phyloP scores from a whole-genome alignment of 2,329 filamentous ascomycete species.

The Ceratocystiopsis minuta region DNA sequence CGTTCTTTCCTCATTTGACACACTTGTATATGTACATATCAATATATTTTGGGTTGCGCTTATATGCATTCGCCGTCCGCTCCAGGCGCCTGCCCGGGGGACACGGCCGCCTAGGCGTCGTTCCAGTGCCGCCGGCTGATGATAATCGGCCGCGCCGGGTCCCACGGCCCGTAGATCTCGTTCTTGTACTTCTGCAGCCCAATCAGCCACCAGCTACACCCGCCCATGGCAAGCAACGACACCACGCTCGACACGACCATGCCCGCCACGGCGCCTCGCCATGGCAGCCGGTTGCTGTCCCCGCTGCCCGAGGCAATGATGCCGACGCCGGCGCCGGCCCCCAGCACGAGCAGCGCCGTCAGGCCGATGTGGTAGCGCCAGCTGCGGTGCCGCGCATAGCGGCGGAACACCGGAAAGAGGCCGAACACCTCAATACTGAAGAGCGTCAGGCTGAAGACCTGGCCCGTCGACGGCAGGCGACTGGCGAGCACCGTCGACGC shows the following conservation, averaged over 20 bases:
- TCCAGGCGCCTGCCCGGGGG: too few species aligned
- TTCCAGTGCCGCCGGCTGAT: constrained; percentile 45
- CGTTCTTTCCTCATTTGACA: too few species aligned
- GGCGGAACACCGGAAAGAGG: constrained; percentile 90
- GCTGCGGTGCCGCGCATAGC: constrained; percentile 65
- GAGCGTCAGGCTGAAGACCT: constrained; percentile 86
- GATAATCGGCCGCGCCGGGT: constrained; percentile 78
- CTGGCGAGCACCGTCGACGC: constrained; percentile 86
- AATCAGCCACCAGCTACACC: constrained; percentile 96
- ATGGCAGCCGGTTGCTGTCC: constrained; percentile 24
- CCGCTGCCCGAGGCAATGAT: constrained; percentile 31
- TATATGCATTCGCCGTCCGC: too few species aligned
- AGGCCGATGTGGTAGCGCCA: constrained; percentile 66
- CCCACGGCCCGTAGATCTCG: constrained; percentile 95
- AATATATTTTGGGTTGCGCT: too few species aligned
- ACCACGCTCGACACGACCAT: constrained; percentile 59
- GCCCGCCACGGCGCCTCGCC: constrained; percentile 46
- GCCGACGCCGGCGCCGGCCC: constrained; percentile 63
- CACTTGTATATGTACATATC: too few species aligned
- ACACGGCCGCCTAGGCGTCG: constrained; percentile 12
- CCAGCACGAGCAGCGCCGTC: constrained; percentile 58
- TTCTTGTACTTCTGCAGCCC: constrained; percentile 97
- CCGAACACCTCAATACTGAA: constrained; percentile 97
- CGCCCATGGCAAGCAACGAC: constrained; percentile 65
- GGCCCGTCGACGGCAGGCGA: constrained; percentile 70